These are phyloP conservation scores for Cerrena zonata DNA, from an alignment of 1,284 basidiomycete species.

Conservation along the genomic window DNA sequence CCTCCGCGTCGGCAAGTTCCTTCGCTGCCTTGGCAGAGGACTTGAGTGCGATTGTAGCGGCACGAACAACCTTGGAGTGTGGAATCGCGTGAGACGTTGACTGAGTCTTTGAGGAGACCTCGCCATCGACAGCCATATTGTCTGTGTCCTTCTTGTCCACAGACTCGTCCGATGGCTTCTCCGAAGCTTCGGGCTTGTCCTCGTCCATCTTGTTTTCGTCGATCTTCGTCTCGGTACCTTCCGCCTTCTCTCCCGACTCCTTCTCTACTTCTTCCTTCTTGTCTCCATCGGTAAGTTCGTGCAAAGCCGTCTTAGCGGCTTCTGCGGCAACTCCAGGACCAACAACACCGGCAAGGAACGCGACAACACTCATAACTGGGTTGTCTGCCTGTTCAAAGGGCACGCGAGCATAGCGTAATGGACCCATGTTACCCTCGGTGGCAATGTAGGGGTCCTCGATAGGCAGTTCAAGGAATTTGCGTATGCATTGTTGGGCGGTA, in stretches of 20 bases:
- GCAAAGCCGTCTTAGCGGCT: conserved; percentile 86
- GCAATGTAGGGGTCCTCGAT: conserved; percentile 91
- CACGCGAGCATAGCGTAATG: conserved; percentile 72
- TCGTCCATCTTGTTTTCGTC: conserved; percentile 23
- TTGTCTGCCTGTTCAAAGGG: conserved; percentile 95
- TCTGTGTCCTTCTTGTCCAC: conserved; percentile 2
- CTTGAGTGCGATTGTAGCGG: conserved; percentile 79
- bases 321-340: conserved; percentile 88
- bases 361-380: conserved; percentile 97
- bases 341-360: conserved; percentile 91
- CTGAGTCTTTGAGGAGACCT: conserved; percentile 21
- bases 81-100: conserved; percentile 43
- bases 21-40: conserved; percentile 86
- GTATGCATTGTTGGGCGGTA: conserved; percentile 90
- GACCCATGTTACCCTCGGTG: conserved; percentile 71
- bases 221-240: conserved; percentile 19
- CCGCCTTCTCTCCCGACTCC: conserved; percentile 26
- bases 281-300: conserved; percentile 64
- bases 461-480: conserved; percentile 91
- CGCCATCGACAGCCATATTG: conserved; percentile 37
- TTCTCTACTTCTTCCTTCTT: conserved; percentile 32
- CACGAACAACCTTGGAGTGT: conserved; percentile 72
- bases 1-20: conserved; percentile 80
- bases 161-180: conserved; percentile 1
- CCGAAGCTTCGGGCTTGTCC: conserved; percentile 17